Conservation (phyloP, 2,329 filamentous ascomycete species). For the Colletotrichum spaethianum region DNA sequence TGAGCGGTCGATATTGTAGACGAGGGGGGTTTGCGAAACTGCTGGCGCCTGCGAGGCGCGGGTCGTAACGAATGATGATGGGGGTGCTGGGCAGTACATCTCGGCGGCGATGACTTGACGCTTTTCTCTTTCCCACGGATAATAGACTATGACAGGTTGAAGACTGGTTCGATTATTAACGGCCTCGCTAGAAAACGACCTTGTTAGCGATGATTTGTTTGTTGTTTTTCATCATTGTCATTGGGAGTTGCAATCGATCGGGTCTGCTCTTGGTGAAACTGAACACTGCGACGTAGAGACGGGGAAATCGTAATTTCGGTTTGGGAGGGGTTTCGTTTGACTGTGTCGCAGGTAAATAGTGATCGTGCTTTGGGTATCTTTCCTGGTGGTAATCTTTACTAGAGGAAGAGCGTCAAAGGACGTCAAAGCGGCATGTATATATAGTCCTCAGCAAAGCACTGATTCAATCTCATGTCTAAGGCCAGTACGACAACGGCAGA, state of each 20-base stretch:
- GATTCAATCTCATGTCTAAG: not conserved
- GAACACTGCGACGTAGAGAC: not conserved
- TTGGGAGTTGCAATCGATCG: not conserved
- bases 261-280: not conserved
- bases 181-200: not conserved
- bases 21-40: not conserved
- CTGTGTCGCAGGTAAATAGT: not conserved
- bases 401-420: not conserved
- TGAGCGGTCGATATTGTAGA: constrained; percentile 43
- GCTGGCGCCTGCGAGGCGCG: not conserved
- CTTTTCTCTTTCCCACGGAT: not conserved
- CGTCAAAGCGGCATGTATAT: not conserved
- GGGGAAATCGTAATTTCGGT: not conserved
- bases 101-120: not conserved
- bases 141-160: not conserved
- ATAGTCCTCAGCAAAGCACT: not conserved
- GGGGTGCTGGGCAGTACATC: not conserved
- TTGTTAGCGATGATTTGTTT: not conserved
- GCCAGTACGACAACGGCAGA: not conserved
- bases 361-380: not conserved
- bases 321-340: not conserved
- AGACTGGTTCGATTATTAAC: not conserved
- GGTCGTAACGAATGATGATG: not conserved
- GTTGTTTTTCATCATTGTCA: not conserved
- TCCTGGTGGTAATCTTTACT: not conserved